These are phyloP conservation scores for Parasarocladium wereldwijsianum DNA, from an alignment of 2,329 filamentous ascomycete species.

Conservation along the genomic window DNA sequence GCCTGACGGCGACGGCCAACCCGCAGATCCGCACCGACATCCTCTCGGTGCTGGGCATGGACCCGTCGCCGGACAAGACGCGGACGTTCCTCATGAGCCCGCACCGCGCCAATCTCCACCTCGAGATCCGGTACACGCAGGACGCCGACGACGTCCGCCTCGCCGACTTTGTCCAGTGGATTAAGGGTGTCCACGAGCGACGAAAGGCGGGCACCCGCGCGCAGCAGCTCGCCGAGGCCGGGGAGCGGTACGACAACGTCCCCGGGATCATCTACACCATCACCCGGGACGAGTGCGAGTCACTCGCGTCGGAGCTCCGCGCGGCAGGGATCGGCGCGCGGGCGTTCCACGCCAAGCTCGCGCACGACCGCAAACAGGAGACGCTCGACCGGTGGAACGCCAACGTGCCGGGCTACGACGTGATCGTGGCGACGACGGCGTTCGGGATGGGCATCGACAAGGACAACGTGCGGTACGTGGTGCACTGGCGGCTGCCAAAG, in stretches of 20 bases:
- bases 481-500: conserved; percentile 88
- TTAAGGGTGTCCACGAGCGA: conserved; percentile 56
- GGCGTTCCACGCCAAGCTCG: conserved; percentile 57
- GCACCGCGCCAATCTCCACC: conserved; percentile 72
- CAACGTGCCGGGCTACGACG: conserved; percentile 64
- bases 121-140: conserved; percentile 73
- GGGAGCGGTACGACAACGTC: conserved; percentile 47
- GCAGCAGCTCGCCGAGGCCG: conserved; percentile 37
- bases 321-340: conserved; percentile 57
- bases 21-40: conserved; percentile 69
- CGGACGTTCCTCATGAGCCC: conserved; percentile 74
- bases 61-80: conserved; percentile 40
- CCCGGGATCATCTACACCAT: conserved; percentile 71
- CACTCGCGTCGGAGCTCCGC: conserved; percentile 49
- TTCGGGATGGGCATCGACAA: conserved; percentile 99
- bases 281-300: conserved; percentile 60
- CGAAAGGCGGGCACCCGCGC: conserved; percentile 45
- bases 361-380: conserved; percentile 54
- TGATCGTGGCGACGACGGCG: conserved; percentile 88
- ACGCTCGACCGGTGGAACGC: conserved; percentile 58
- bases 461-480: conserved; percentile 82
- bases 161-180: conserved; percentile 61
- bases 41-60: conserved; percentile 56
- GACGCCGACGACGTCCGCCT: conserved; percentile 62
- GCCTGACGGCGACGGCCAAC: conserved; percentile 84